Conservation (phyloP, 148 eudicot genomes). For the Drosera capensis region DNA sequence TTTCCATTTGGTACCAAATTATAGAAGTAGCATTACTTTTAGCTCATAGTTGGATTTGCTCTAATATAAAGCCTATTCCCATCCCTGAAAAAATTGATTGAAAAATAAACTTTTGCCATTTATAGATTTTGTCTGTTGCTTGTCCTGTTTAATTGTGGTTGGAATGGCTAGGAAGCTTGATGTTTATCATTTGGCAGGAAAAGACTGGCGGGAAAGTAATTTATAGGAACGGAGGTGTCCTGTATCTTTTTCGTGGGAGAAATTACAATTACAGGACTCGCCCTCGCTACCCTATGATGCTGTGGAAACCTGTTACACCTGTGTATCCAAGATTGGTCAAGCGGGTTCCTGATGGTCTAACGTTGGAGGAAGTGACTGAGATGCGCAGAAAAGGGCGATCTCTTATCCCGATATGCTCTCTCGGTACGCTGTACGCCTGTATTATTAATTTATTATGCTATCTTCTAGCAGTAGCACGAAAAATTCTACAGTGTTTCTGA, state of each 20-base stretch:
- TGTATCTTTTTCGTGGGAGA: slow-evolving; percentile 88
- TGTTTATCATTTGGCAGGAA: slow-evolving; percentile 41
- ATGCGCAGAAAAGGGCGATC: slow-evolving; percentile 70
- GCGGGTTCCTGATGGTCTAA: slow-evolving; percentile 75
- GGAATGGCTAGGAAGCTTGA: no score
- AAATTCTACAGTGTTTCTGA: neutral
- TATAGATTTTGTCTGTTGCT: no score
- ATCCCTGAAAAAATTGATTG: no score
- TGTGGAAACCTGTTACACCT: slow-evolving; percentile 86
- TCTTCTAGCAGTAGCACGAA: neutral
- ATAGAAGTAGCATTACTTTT: no score
- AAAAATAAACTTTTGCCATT: no score
- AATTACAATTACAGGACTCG: slow-evolving; percentile 78
- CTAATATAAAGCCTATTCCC: no score
- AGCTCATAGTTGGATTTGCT: no score
- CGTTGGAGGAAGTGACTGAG: slow-evolving; percentile 62
- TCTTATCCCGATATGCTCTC: slow-evolving; percentile 81
- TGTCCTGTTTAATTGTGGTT: no score
- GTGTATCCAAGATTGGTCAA: slow-evolving; percentile 76
- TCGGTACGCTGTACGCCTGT: slow-evolving; percentile 32
- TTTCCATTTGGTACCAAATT: no score
- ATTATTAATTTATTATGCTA: neutral
- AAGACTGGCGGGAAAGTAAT: slow-evolving; percentile 88
- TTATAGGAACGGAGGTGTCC: slow-evolving; percentile 52
- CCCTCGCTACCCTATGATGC: slow-evolving; percentile 80